Evolutionary conservation across 345 rosid genomes (phyloP).

Genomic region (Euclidium syriacum): DNA sequence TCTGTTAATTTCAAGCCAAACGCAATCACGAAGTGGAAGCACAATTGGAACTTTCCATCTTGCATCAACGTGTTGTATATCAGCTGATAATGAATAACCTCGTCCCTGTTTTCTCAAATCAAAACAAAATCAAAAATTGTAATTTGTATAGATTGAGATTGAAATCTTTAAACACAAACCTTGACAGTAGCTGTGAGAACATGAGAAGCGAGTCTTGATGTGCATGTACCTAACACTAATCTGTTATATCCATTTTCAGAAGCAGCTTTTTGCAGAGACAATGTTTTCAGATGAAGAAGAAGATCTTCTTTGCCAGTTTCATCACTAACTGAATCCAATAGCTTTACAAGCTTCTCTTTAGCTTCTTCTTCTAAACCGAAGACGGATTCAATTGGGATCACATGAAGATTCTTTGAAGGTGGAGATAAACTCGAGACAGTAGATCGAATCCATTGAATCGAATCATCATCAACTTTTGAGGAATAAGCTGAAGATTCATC

Average conservation of each 20-base stretch:
- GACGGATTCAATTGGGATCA: slow-evolving; percentile 52
- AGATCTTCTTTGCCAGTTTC: slow-evolving; percentile 85
- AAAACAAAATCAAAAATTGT: no score
- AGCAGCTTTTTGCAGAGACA: slow-evolving; percentile 79
- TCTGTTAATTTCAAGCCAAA: slow-evolving; percentile 55
- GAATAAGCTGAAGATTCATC: slow-evolving; percentile 50
- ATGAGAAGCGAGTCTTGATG: slow-evolving; percentile 83
- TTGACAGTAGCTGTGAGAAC: slow-evolving; percentile 82
- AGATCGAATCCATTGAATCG: slow-evolving; percentile 42
- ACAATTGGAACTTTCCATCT: slow-evolving; percentile 79
- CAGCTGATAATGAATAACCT: slow-evolving; percentile 94
- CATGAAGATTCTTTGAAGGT: slow-evolving; percentile 59
- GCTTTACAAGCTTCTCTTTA: slow-evolving; percentile 43
- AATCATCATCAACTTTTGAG: slow-evolving; percentile 25
- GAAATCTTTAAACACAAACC: no score
- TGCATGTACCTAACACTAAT: slow-evolving; percentile 67
- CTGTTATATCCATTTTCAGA: slow-evolving; percentile 70
- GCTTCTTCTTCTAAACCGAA: slow-evolving; percentile 49
- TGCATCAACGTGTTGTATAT: slow-evolving; percentile 84
- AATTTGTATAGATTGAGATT: no score
- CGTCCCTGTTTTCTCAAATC: slow-evolving; percentile 80
- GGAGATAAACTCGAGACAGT: slow-evolving; percentile 46
- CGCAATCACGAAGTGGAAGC: slow-evolving; percentile 86
- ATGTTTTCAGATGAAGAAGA: slow-evolving; percentile 53
- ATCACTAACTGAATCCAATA: slow-evolving; percentile 53